Conservation (phyloP, 495 filamentous ascomycete species). For the Lasiosphaeria miniovina region DNA sequence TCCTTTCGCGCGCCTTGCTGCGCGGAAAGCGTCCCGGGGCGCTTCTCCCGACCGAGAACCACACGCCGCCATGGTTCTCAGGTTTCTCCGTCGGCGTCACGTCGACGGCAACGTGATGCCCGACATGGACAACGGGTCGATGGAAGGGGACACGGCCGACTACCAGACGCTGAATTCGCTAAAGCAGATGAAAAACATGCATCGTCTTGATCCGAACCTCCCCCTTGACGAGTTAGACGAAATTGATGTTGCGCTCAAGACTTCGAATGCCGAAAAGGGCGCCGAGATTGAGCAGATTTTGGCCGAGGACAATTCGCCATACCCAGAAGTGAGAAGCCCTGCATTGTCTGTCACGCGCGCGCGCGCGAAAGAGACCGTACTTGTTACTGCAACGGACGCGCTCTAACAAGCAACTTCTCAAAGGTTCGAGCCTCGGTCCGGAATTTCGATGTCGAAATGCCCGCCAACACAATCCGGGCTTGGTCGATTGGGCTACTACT, state of each 20-base stretch:
- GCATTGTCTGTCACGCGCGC: background rate
- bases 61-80: slow-evolving; percentile 19
- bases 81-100: slow-evolving; percentile 28
- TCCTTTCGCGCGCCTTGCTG: slow-evolving; percentile 20
- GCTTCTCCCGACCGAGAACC: background rate
- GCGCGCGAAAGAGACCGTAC: slow-evolving; percentile 23
- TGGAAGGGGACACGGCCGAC: slow-evolving; percentile 28
- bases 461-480: slow-evolving; percentile 66
- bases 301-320: slow-evolving; percentile 64
- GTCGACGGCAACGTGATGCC: slow-evolving; percentile 25
- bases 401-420: slow-evolving; percentile 33
- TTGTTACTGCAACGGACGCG: no score
- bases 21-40: slow-evolving; percentile 16
- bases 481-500: slow-evolving; percentile 67
- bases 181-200: slow-evolving; percentile 54
- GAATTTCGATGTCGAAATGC: slow-evolving; percentile 65
- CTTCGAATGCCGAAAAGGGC: slow-evolving; percentile 50
- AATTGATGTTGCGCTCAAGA: slow-evolving; percentile 57
- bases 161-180: slow-evolving; percentile 35
- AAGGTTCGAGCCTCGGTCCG: slow-evolving; percentile 61
- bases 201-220: slow-evolving; percentile 69
- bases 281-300: slow-evolving; percentile 55
- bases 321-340: slow-evolving; percentile 56
- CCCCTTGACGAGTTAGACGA: slow-evolving; percentile 59
- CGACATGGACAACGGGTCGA: slow-evolving; percentile 26